phyloP scores from a whole-genome alignment of 768 basidiomycete species.

The Gymnopilus dilepis region DNA sequence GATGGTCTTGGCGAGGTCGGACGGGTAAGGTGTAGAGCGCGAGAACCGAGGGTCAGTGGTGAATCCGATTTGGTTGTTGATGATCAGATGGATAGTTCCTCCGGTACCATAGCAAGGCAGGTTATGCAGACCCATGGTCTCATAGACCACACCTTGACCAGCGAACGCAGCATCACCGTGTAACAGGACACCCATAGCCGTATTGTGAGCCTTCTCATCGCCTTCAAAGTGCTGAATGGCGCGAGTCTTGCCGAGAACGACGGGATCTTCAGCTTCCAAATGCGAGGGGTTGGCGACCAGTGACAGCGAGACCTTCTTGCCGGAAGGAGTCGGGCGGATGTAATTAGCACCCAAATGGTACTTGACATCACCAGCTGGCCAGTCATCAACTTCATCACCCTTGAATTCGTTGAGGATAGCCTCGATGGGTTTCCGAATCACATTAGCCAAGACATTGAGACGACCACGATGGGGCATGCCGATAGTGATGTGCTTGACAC shows the following conservation, averaged over 20 bases:
- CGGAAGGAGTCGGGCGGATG: slow-evolving; percentile 95
- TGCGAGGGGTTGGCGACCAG: slow-evolving; percentile 99
- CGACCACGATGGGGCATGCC: slow-evolving; percentile 99
- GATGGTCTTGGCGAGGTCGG: slow-evolving; percentile 98
- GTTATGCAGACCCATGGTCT: slow-evolving; percentile 98
- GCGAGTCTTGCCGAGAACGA: slow-evolving; percentile 99
- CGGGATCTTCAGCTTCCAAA: slow-evolving; percentile 94
- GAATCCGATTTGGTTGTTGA: slow-evolving; percentile 99
- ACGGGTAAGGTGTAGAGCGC: slow-evolving; percentile 97
- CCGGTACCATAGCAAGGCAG: slow-evolving; percentile 96
- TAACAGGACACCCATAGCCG: slow-evolving; percentile 93
- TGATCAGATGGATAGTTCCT: slow-evolving; percentile 97
- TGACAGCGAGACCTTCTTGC: slow-evolving; percentile 96
- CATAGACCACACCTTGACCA: slow-evolving; percentile 97
- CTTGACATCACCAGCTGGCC: slow-evolving; percentile 96
- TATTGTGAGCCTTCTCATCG: slow-evolving; percentile 78
- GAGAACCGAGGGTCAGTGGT: slow-evolving; percentile 98
- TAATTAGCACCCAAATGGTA: slow-evolving; percentile 99
- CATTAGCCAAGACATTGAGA: slow-evolving; percentile 96
- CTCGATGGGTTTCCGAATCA: slow-evolving; percentile 97
- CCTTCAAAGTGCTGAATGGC: slow-evolving; percentile 94
- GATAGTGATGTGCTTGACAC: slow-evolving; percentile 94
- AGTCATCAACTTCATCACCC: slow-evolving; percentile 70
- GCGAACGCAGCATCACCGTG: slow-evolving; percentile 99
- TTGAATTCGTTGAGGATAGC: slow-evolving; percentile 98